phyloP scores from a whole-genome alignment of 208 protist genomes.

The Plasmodiophora brassicae region DNA sequence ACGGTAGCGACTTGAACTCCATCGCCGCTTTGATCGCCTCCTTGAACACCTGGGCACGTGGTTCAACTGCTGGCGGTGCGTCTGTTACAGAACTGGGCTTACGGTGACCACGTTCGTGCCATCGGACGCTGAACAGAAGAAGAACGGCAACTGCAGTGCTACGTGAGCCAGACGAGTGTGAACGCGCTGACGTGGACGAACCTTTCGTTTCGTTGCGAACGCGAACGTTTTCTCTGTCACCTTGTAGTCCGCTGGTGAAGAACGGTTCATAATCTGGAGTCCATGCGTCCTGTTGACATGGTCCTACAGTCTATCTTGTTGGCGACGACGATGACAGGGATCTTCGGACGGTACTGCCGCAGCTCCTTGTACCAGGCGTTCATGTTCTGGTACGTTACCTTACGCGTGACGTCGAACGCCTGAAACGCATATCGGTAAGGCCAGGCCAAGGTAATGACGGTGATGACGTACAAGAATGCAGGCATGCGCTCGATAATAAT shows the following conservation, averaged over 20 bases:
- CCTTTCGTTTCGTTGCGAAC: conserved; percentile 30
- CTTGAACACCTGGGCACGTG: background rate
- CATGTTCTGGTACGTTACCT: conserved; percentile 50
- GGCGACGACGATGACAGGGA: conserved; percentile 46
- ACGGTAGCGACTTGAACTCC: background rate
- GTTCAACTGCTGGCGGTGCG: background rate
- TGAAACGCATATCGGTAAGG: background rate
- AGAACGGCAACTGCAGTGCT: background rate
- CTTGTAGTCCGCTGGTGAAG: conserved; percentile 13
- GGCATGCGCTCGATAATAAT: conserved; percentile 47
- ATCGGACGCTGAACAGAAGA: conserved; percentile 33
- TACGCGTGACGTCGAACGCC: conserved; percentile 47
- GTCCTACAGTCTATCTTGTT: conserved; percentile 43
- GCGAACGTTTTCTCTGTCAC: conserved; percentile 34
- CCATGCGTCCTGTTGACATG: background rate
- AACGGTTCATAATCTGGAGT: background rate
- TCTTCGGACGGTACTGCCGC: conserved; percentile 31
- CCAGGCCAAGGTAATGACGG: background rate
- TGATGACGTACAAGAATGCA: conserved; percentile 39
- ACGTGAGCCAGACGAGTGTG: background rate
- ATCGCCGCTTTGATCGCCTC: conserved; percentile 21
- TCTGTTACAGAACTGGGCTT: background rate
- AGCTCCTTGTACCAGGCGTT: conserved; percentile 46
- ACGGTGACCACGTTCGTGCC: conserved; percentile 37
- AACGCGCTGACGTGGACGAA: background rate